Evolutionary conservation across 208 protist genomes (phyloP).

Genomic region (Acanthamoeba castellanii): DNA sequence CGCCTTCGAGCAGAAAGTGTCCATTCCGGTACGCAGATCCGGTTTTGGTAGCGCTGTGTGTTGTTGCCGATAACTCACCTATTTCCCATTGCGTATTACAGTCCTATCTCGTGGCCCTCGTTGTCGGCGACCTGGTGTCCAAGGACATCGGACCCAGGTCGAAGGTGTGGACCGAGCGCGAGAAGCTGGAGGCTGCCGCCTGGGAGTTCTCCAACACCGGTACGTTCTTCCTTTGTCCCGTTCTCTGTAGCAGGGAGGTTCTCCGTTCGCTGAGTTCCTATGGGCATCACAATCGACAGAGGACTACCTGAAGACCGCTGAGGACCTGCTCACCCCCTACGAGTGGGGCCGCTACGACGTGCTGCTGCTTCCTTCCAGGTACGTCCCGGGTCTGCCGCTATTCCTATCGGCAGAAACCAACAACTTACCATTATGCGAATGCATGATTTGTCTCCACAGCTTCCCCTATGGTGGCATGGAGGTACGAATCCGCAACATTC

Average conservation of each 20-base stretch:
- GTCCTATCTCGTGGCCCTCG: slow-evolving; percentile 82
- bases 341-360: slow-evolving; percentile 87
- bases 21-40: slow-evolving; percentile 75
- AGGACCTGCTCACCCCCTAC: slow-evolving; percentile 88
- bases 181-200: slow-evolving; percentile 86
- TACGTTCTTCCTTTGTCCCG: neutral
- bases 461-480: slow-evolving; percentile 94
- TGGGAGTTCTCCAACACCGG: slow-evolving; percentile 91
- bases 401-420: too few relatives aligned
- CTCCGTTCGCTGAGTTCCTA: too few relatives aligned
- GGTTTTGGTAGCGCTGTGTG: neutral
- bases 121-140: slow-evolving; percentile 78
- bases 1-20: slow-evolving; percentile 80
- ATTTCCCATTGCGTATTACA: neutral
- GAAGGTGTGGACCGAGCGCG: slow-evolving; percentile 66
- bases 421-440: too few relatives aligned
- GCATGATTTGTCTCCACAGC: slow-evolving; percentile 77
- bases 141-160: slow-evolving; percentile 82
- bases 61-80: slow-evolving; percentile 6
- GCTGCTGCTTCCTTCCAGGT: slow-evolving; percentile 88
- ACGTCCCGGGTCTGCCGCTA: too few relatives aligned
- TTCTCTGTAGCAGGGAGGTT: too few relatives aligned
- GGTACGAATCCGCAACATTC: slow-evolving; percentile 38
- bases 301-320: slow-evolving; percentile 86
- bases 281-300: slow-evolving; percentile 83